Evolutionary conservation across 2,329 filamentous ascomycete species (phyloP), one percentile per base, ranked within the genome.

Genomic region (Epichloe sylvatica): DNA sequence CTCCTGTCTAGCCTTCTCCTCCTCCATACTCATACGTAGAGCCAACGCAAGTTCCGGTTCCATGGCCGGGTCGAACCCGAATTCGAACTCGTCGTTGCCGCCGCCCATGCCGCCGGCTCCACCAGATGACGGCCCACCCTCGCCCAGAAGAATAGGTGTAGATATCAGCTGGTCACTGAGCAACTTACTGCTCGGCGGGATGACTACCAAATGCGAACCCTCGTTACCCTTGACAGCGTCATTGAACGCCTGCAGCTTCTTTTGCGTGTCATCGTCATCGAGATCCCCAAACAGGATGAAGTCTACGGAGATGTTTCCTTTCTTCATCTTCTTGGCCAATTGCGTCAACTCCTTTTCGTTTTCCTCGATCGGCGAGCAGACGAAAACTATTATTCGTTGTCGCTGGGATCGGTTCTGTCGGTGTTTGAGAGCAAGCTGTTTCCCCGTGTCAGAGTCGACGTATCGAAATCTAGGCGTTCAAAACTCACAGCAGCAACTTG

Each of bases 301-400:
- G 67, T 98, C 92, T 63, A 98, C 86, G 53, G 83, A 86, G 53
- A 95, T 86, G 62, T 86, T 91, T 68, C 84, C 85, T 78, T 98
- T 98, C 81, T 97, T 97, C 89, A 97, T 94, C 73, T 92, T 94
- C 74, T 92, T 94, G 42, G 92, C 90, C 33, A 98, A 77, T 63
- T 87, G 86, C 54, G 90, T 78, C 46, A 98, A 80, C 49, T 84
- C 81, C 71, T 92, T 92, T 67, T 96, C 86, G 55, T 87, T 84
- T 63, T 98, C 92, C 54, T 82, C 77, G 62, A 97, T 83, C 30
- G 90, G 86, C 40, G 89, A 95, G 77, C 92, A 98, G 55, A 90
- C 84, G 68, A 98, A 96, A 53, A 94, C 89, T 69, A 98, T 85
- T 75, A 98, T 94, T 57, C 92, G 86, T 75, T 95, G 90, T 59